phyloP scores from a whole-genome alignment of 2,329 filamentous ascomycete species.

The Didymella pomorum region DNA sequence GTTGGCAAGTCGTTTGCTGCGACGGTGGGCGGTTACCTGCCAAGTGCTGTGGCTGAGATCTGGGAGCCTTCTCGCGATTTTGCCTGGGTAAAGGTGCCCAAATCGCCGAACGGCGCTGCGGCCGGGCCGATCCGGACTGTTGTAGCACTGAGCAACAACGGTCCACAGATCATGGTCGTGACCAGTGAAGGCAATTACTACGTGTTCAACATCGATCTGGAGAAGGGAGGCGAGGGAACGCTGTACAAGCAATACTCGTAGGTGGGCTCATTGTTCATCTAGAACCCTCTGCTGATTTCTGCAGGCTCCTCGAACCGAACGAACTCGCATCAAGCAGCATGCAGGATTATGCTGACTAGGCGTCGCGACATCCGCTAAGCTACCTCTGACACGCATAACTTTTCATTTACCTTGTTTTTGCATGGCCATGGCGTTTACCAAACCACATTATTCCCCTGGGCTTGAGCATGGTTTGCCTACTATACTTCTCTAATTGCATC shows the following conservation, averaged over 20 bases:
- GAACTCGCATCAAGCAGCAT: slow-evolving; percentile 44
- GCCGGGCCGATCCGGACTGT: slow-evolving; percentile 77
- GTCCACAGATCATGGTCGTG: slow-evolving; percentile 96
- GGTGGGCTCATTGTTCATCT: slow-evolving; percentile 51
- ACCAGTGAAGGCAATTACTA: slow-evolving; percentile 96
- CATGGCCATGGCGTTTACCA: slow-evolving; percentile 43
- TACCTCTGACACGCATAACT: slow-evolving; percentile 4
- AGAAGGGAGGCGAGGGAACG: slow-evolving; percentile 90
- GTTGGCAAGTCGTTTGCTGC: slow-evolving; percentile 89
- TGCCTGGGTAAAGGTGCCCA: slow-evolving; percentile 93
- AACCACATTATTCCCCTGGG: slow-evolving; percentile 35
- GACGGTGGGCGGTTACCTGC: slow-evolving; percentile 89
- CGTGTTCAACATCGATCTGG: slow-evolving; percentile 93
- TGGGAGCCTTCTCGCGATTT: slow-evolving; percentile 97
- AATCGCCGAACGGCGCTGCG: slow-evolving; percentile 54
- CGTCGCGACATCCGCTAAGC: neutral
- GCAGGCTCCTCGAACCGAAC: slow-evolving; percentile 47
- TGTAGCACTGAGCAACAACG: slow-evolving; percentile 96
- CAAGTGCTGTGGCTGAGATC: slow-evolving; percentile 93
- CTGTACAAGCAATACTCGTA: slow-evolving; percentile 93
- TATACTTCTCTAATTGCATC: slow-evolving; percentile 20
- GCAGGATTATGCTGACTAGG: slow-evolving; percentile 43
- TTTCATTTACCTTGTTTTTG: slow-evolving; percentile 27
- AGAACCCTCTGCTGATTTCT: slow-evolving; percentile 26
- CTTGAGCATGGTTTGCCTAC: slow-evolving; percentile 26